Evolutionary conservation across 2,329 filamentous ascomycete species (phyloP).

Genomic region (Calonectria henricotiae): DNA sequence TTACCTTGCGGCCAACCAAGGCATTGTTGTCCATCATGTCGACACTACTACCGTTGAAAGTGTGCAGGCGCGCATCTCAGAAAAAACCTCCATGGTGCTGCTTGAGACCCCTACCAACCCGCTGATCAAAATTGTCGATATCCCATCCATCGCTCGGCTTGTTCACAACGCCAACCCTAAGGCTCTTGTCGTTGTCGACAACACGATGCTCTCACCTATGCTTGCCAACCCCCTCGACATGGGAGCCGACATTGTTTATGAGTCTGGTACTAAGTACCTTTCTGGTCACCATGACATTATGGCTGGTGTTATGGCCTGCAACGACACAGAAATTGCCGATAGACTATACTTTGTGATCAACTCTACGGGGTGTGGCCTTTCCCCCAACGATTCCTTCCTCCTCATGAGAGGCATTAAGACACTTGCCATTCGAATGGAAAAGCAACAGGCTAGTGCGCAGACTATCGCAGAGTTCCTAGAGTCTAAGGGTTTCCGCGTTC

Average conservation of each 20-base stretch:
- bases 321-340: conserved; percentile 85
- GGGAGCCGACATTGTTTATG: conserved; percentile 96
- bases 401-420: conserved; percentile 97
- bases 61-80: conserved; percentile 78
- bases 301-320: conserved; percentile 96
- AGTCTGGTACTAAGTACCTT: conserved; percentile 97
- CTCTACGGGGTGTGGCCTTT: conserved; percentile 92
- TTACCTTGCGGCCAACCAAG: conserved; percentile 90
- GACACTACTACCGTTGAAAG: conserved; percentile 87
- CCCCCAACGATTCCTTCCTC: conserved; percentile 96
- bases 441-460: conserved; percentile 94
- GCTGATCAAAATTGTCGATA: conserved; percentile 97
- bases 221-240: conserved; percentile 94
- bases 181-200: conserved; percentile 93
- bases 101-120: conserved; percentile 98
- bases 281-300: conserved; percentile 99
- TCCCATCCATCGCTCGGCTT: conserved; percentile 82
- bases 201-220: conserved; percentile 98
- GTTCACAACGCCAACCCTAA: conserved; percentile 85
- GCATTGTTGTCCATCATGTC: conserved; percentile 95
- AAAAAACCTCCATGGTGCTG: conserved; percentile 94
- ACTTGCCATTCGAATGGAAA: conserved; percentile 97
- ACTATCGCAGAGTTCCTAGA: conserved; percentile 94
- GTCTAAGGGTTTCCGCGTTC: conserved; percentile 90
- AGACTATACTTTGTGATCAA: conserved; percentile 98